Percentiles rank a stretch among this genome's conserved stretches.
Conservation (phyloP, 2,329 filamentous ascomycete species). For the Emericellopsis cladophorae region DNA sequence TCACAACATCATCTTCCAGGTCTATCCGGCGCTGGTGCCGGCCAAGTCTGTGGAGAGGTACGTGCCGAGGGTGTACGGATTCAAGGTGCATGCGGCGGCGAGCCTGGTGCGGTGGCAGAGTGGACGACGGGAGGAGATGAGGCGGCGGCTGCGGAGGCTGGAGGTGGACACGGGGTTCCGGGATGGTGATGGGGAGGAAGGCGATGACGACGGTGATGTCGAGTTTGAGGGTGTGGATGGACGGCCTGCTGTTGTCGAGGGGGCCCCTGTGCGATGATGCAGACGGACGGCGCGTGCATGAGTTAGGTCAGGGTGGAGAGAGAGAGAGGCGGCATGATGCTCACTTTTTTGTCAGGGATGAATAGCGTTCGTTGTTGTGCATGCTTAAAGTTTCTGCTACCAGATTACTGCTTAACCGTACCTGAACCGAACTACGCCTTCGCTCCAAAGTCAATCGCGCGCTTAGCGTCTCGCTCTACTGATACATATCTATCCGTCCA, state of each 20-base stretch:
- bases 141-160: constrained; percentile 56
- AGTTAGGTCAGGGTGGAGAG: no score
- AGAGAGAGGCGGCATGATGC: no score
- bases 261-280: not conserved
- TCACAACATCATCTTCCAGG: constrained; percentile 98
- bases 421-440: no score
- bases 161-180: constrained; percentile 73
- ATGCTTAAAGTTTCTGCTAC: no score
- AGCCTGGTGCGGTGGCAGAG: constrained; percentile 88
- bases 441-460: no score
- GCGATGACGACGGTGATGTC: constrained; percentile 33
- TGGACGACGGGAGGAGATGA: constrained; percentile 68
- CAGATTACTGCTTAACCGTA: no score
- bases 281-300: not conserved
- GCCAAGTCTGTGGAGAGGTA: constrained; percentile 78
- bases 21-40: constrained; percentile 83
- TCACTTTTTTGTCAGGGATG: no score
- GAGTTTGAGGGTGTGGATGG: constrained; percentile 24
- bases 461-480: no score
- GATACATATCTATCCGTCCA: no score
- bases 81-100: constrained; percentile 85
- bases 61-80: constrained; percentile 83
- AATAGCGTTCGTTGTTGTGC: no score
- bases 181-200: constrained; percentile 48
- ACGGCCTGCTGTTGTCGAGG: not conserved